phyloP scores from a whole-genome alignment of 495 filamentous ascomycete species.

The Neurospora sp. region DNA sequence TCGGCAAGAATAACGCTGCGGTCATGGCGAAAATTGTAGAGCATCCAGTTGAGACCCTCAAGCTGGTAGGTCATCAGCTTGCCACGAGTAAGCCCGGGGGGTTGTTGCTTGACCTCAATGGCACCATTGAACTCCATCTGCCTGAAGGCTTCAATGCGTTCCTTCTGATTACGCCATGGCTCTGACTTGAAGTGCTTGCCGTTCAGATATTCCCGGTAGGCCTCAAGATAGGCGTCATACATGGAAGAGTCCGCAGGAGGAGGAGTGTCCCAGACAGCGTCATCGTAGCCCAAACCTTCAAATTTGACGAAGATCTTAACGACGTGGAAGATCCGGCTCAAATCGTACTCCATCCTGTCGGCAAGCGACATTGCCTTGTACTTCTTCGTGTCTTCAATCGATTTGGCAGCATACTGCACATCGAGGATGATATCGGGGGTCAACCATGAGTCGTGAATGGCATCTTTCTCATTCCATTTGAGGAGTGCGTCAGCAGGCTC shows the following conservation, averaged over 20 bases:
- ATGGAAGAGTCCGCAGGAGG: constrained; percentile 55
- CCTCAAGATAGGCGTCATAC: constrained; percentile 72
- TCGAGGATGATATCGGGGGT: constrained; percentile 82
- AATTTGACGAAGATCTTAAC: constrained; percentile 74
- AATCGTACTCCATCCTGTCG: constrained; percentile 52
- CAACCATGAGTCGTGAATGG: constrained; percentile 74
- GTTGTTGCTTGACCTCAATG: constrained; percentile 63
- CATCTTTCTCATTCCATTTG: constrained; percentile 63
- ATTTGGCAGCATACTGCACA: constrained; percentile 39
- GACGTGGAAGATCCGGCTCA: constrained; percentile 57
- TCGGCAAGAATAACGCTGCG: constrained; percentile 93
- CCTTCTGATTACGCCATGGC: constrained; percentile 43
- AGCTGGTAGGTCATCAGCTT: constrained; percentile 89
- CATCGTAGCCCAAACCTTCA: constrained; percentile 90
- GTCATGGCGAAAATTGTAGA: constrained; percentile 73
- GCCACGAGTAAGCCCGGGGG: constrained; percentile 60
- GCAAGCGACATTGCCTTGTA: constrained; percentile 18
- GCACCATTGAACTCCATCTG: constrained; percentile 52
- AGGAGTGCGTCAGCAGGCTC: constrained; percentile 37
- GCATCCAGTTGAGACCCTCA: constrained; percentile 94
- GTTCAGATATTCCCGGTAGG: constrained; percentile 75
- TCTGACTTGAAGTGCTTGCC: constrained; percentile 56
- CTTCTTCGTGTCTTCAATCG: constrained; percentile 37
- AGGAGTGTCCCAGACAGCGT: constrained; percentile 79
- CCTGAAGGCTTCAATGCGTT: constrained; percentile 53